phyloP scores from a whole-genome alignment of 192 early-diverging fungal genomes.

The Podila verticillata region DNA sequence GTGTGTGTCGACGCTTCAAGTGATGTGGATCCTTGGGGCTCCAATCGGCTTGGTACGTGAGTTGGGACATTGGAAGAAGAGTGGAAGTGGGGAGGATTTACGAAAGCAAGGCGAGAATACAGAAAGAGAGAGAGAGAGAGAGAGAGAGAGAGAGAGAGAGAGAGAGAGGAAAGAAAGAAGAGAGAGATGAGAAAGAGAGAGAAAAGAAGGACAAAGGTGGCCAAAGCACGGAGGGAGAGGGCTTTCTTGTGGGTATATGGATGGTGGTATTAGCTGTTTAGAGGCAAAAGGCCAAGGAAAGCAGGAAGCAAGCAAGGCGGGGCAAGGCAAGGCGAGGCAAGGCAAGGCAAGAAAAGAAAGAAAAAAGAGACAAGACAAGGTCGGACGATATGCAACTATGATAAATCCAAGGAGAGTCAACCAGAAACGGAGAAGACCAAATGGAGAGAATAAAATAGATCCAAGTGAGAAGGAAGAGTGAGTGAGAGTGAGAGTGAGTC shows the following conservation, averaged over 20 bases:
- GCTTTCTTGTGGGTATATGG: no score
- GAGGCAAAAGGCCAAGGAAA: neutral
- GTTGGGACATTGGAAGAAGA: neutral
- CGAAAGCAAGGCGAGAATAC: neutral
- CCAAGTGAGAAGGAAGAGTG: neutral
- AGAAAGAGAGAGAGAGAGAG: neutral
- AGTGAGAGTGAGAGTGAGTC: no score
- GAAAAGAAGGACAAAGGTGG: neutral
- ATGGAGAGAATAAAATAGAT: slow-evolving; percentile 1
- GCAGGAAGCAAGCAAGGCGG: neutral
- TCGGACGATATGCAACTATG: neutral
- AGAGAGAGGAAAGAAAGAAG: neutral
- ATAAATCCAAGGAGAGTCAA: slow-evolving; percentile 6
- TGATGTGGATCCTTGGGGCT: slow-evolving; percentile 21
- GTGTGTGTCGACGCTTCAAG: slow-evolving; percentile 37
- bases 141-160: slow-evolving; percentile 8
- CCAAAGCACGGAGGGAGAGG: neutral
- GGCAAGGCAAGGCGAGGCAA: neutral
- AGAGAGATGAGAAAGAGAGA: neutral
- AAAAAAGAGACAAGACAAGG: neutral
- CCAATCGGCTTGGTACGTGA: neutral
- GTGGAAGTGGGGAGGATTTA: neutral
- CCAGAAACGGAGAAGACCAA: neutral
- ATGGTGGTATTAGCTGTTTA: no score
- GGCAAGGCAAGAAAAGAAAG: neutral